Percentiles rank a stretch among this genome's conserved stretches.
phyloP scores from a whole-genome alignment of 192 early-diverging fungal species.

The Podila horticola region DNA sequence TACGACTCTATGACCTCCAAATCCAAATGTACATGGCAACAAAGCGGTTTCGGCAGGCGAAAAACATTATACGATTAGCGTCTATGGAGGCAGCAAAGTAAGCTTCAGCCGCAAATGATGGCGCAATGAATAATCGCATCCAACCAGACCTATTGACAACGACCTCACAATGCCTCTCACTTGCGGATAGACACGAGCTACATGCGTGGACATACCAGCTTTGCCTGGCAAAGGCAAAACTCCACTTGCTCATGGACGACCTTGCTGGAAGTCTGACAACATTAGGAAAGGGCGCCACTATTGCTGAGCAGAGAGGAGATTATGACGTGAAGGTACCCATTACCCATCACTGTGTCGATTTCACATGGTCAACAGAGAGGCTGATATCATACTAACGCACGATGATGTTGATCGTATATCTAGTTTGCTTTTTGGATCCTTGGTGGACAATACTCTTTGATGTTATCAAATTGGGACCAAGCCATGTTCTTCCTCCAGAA shows the following conservation, averaged over 20 bases:
- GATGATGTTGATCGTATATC: too few species aligned
- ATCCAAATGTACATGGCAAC: constrained; percentile 26
- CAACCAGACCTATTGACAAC: background rate
- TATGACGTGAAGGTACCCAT: constrained; percentile 38
- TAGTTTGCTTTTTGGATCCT: constrained; percentile 51
- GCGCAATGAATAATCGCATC: background rate
- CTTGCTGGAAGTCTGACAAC: constrained; percentile 26
- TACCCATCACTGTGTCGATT: background rate
- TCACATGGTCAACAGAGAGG: too few species aligned
- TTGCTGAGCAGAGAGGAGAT: constrained; percentile 27
- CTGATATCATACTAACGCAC: too few species aligned
- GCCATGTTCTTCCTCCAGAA: constrained; percentile 31
- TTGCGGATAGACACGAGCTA: constrained; percentile 24
- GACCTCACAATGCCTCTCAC: background rate
- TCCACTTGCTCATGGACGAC: constrained; percentile 33
- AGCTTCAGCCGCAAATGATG: background rate
- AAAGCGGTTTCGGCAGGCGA: constrained; percentile 26
- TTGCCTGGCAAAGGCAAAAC: constrained; percentile 26
- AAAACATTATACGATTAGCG: constrained; percentile 35
- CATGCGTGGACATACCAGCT: constrained; percentile 42
- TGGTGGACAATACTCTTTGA: constrained; percentile 42
- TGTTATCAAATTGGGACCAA: constrained; percentile 39
- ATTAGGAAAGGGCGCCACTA: constrained; percentile 25
- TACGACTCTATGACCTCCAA: constrained; percentile 38
- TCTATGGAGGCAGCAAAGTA: constrained; percentile 26